Evolutionary conservation across 2,329 filamentous ascomycete genomes (phyloP), one percentile per base, ranked within the genome.

Genomic region (Aciculosporium take): DNA sequence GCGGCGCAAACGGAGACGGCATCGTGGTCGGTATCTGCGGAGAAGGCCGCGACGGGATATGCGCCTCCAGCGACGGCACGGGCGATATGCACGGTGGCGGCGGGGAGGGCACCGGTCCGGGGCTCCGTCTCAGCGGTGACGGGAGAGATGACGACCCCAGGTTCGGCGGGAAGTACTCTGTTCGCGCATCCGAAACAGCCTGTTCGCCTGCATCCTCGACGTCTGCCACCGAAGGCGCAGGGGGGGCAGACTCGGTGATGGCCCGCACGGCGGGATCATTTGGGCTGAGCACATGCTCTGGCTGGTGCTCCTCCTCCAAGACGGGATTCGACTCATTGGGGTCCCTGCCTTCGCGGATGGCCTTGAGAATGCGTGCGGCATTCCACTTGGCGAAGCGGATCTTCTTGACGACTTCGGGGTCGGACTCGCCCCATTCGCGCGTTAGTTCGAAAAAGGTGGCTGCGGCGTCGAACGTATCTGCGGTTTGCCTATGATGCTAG

Each of bases 331-430:
- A 83, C 42, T 81, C 77, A 60, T 98, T 98, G 3, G 91, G 91
- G 55, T 98, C 88, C 49, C 84, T 81, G 41, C 87, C 87, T 31
- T 88, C 84, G 55, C 88, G 91, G 53, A 95, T 74, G 9, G 91
- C 91, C 62, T 85, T 94, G 13, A 84, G 71, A 55, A 98, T 98
- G 44, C 91, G 77, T 28, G 89, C 67, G 2, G 89, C 88, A 59
- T 96, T 93, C 72, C 85, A 98, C 61, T 96, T 98, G 32, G 89
- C 87, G 57, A 85, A 98, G 59, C 93, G 95, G 62, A 89, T 86
- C 68, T 94, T 96, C 41, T 86, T 76, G 30, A 78, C 70, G 17
- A 80, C 76, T 54, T 96, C 87, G 1, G 74, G 63, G 27, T 94
- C 84, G 9, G 80, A 65, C 0, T 74, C 63, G 5, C 78, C 81